Conservation (phyloP, 140 eudicot genomes). For the Senecio squalidus region DNA sequence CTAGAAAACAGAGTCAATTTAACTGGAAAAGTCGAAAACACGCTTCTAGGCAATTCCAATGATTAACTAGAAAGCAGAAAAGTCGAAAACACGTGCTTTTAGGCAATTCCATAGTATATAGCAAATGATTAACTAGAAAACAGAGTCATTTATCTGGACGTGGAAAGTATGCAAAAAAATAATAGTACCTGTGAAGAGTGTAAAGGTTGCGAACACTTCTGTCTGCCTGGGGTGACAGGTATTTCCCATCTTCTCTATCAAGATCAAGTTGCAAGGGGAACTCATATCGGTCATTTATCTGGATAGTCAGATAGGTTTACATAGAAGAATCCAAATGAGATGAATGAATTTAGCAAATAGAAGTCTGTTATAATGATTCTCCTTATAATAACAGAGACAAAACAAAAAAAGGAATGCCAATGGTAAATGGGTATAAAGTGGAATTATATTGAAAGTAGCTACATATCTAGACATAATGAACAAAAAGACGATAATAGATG, state of each 20-base stretch:
- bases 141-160: slow-evolving; percentile 6
- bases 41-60: no score
- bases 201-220: slow-evolving; percentile 84
- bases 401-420: neutral
- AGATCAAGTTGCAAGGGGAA: slow-evolving; percentile 81
- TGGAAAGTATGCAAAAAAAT: slow-evolving; percentile 5
- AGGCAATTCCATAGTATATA: neutral
- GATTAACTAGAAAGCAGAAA: no score
- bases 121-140: slow-evolving; percentile 3
- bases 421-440: neutral
- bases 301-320: slow-evolving; percentile 15
- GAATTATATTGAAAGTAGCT: no score
- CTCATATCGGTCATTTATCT: slow-evolving; percentile 97
- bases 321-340: slow-evolving; percentile 24
- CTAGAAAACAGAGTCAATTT: no score
- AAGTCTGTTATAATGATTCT: slow-evolving; percentile 18
- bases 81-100: neutral
- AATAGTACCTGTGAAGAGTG: slow-evolving; percentile 72
- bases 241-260: slow-evolving; percentile 62
- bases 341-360: slow-evolving; percentile 12
- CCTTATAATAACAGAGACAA: slow-evolving; percentile 1
- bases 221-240: slow-evolving; percentile 84
- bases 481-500: no score
- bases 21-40: no score
- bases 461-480: no score